Evolutionary conservation across 176 grass and related monocot species (phyloP), one percentile per base, ranked within the genome.

Genomic region (Elymus sibiricus): DNA sequence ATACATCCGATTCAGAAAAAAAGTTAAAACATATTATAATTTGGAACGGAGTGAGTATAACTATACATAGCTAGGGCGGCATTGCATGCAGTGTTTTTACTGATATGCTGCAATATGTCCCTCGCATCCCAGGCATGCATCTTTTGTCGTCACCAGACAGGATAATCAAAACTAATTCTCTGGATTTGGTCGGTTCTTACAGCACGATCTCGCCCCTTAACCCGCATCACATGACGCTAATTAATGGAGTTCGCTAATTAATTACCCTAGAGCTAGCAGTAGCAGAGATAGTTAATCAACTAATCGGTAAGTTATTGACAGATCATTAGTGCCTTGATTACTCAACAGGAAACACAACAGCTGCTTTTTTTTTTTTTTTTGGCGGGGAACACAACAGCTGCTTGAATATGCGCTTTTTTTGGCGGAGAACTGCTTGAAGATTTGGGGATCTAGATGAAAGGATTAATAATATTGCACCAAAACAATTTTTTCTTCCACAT

Each of bases 141-240:
- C 42, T 49, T 78, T 75, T 78, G 84, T 79, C 32, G 46, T 42
- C 73, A 6, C 17, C 53, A 58, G 53, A 58, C 53, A 56, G 63
- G 62, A 25, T 49, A 59, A 49, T 19, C 53, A 58, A 78, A 58
- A 19, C 70, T 47, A 61, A 51, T 69, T 31, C 22, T 68, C 64
- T 78, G 28, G 29, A 11, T 21, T 67, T 78, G 74, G 83, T 85
- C 83, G 74, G 74, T 70, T 42, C 74, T 68, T 78, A 69, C 22
- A 40, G 11, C 25, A 7, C 40, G 44, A 43, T 5, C 51, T 35
- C 73, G 9, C 44, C 7, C 53, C 82, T 74, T 61, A 74, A 46
- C 9, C 82, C 37, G 34, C 38, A 49, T 84, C 34, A 5, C 9
- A 73, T 5, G 31, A 24, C 5, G 26, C 22, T 26, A 19, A 53